Conservation (phyloP, 441 rosid genomes). For the Corymbia citriodora region DNA sequence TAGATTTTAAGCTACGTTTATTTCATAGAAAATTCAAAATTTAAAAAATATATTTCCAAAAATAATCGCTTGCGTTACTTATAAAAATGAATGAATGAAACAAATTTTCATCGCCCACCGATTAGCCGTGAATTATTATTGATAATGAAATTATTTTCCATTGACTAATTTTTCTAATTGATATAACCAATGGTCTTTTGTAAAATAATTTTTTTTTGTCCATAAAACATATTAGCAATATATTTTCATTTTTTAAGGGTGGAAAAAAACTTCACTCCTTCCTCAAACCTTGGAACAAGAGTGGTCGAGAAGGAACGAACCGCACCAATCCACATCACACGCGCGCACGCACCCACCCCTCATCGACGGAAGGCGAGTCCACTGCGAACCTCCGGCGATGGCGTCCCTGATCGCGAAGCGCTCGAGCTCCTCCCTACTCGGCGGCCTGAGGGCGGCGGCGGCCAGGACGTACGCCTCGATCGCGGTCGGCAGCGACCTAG, state of each 20-base stretch:
- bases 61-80: too few species aligned
- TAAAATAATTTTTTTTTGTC: background rate
- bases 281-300: background rate
- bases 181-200: too few species aligned
- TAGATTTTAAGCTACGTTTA: too few species aligned
- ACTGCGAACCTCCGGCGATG: background rate
- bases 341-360: background rate
- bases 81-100: rapidly evolving
- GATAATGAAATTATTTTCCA: background rate
- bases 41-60: rapidly evolving
- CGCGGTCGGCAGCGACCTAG: slow-evolving; percentile 56
- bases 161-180: too few species aligned
- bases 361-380: background rate
- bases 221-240: background rate
- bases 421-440: slow-evolving; percentile 21
- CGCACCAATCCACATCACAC: background rate
- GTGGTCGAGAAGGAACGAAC: background rate
- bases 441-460: slow-evolving; percentile 17
- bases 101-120: rapidly evolving
- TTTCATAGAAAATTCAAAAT: too few species aligned
- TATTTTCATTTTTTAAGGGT: background rate
- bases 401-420: slow-evolving; percentile 18
- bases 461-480: slow-evolving; percentile 51
- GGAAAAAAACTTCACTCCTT: background rate
- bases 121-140: too few species aligned